Base-by-base conservation (phyloP, 495 filamentous ascomycete genomes). In the Xylaria curta region DNA sequence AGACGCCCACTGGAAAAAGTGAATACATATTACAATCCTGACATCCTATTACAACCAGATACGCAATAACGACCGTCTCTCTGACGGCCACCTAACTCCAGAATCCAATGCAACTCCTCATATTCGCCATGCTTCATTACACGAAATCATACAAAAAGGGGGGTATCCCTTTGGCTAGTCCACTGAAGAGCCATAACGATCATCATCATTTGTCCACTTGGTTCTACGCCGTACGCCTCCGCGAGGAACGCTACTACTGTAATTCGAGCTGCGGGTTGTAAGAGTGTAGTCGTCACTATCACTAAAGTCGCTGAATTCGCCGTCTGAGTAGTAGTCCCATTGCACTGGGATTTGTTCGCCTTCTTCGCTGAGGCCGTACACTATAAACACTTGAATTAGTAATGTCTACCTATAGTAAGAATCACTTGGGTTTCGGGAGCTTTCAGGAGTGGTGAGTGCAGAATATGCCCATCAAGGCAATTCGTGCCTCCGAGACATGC, bases 271-370 rank as follows among this genome's bases (percentile, higher is more conserved):
- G 1, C 56, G 49, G 19, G n/a, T 31, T 44, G 38, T 2, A 21
- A 36, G n/a, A 19, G 28, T 33, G 62, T 60, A 71, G 31, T 54
- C 69, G 19, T 71, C 62, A 51, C 72, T 74, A 62, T 76, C 75
- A 59, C 78, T 79, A 59, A 81, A 80, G 56, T 75, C 72, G 68
- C 73, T 76, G 31, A 83, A 78, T 2, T 84, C 81, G 26, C 78
- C 84, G 36, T 87, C 87, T 3, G 81, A 84, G 65, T 81, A 85
- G 63, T 82, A 85, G 69, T 89, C 87, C 88, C 88, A 90, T 40
- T 85, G 79, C 10, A 87, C 86, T 3, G 84, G 82, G 26, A 89
- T 87, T 74, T 76, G 75, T 69, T 87, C 85, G 6, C 85, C 87
- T 21, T 74, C 68, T 69, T 87, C 86, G 15, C 81, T 82, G 38